phyloP scores from a whole-genome alignment of 2,329 filamentous ascomycete genomes.

The Cadophora sp. region DNA sequence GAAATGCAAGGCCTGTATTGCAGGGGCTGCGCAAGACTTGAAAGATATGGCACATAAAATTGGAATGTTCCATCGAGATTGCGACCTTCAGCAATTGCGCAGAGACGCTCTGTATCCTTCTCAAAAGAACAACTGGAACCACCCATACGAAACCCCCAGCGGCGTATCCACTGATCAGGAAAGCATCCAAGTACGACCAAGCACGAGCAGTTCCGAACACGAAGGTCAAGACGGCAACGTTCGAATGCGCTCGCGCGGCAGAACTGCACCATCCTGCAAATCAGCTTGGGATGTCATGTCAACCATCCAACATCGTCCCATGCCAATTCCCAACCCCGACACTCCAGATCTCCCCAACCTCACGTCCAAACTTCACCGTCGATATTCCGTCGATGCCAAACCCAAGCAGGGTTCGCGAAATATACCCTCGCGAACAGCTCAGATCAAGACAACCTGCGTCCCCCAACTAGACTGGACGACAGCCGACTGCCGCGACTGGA shows the following conservation, averaged over 20 bases:
- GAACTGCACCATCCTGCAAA: background rate
- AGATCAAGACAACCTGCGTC: background rate
- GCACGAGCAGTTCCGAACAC: background rate
- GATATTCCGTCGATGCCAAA: background rate
- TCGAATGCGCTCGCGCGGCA: background rate
- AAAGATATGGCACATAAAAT: background rate
- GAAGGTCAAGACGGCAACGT: background rate
- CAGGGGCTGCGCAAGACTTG: background rate
- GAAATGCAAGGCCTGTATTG: background rate
- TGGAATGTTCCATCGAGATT: background rate
- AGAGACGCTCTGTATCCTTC: background rate
- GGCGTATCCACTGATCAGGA: background rate
- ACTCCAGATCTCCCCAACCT: background rate
- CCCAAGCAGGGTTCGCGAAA: background rate
- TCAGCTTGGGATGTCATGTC: background rate
- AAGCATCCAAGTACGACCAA: background rate
- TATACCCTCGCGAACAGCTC: background rate
- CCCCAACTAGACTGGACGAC: background rate
- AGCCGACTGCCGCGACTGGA: slow-evolving; percentile 1
- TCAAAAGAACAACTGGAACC: background rate
- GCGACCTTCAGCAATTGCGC: background rate
- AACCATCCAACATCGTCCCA: background rate
- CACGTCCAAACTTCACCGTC: background rate
- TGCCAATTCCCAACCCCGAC: background rate
- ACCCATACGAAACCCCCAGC: no score